A percentile compares a stretch with the other conserved stretches of the same genome.
phyloP scores from a whole-genome alignment of 2,329 filamentous ascomycete species.

The Cordyceps javanica region DNA sequence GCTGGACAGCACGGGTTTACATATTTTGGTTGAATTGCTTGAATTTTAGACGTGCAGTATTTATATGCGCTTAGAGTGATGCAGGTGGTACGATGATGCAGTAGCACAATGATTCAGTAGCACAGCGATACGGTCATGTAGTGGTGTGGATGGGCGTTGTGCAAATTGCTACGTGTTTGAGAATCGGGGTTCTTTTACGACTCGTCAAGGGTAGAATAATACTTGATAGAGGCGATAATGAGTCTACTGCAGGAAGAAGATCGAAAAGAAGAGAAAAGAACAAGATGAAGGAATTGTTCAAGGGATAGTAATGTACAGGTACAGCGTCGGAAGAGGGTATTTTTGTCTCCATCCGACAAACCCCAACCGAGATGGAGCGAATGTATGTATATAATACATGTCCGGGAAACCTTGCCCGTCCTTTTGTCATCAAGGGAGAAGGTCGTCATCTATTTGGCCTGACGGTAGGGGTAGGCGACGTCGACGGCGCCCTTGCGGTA shows the following conservation, averaged over 20 bases:
- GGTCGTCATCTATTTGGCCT: constrained; percentile 19
- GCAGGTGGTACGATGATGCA: too few relatives aligned
- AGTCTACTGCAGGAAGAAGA: neutral
- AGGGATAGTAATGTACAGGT: constrained; percentile 15
- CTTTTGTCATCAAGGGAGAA: neutral
- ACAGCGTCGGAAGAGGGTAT: neutral
- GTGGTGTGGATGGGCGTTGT: constrained; percentile 1
- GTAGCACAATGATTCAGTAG: neutral
- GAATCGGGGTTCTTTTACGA: too few relatives aligned
- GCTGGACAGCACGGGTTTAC: constrained; percentile 10
- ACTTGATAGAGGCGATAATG: neutral
- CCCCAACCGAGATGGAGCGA: neutral
- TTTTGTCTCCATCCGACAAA: neutral
- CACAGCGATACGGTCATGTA: neutral
- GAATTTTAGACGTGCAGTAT: neutral
- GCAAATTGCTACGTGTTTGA: neutral
- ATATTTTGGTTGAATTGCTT: constrained; percentile 5
- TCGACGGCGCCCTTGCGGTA: constrained; percentile 72
- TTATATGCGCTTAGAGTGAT: too few relatives aligned
- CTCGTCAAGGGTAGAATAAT: too few relatives aligned
- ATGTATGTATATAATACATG: neutral
- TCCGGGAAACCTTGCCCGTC: neutral
- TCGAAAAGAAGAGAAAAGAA: too few relatives aligned
- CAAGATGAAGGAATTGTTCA: too few relatives aligned
- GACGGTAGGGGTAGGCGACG: constrained; percentile 56